Conservation (phyloP, 306 rosid genomes). For the Carpinus viminea region DNA sequence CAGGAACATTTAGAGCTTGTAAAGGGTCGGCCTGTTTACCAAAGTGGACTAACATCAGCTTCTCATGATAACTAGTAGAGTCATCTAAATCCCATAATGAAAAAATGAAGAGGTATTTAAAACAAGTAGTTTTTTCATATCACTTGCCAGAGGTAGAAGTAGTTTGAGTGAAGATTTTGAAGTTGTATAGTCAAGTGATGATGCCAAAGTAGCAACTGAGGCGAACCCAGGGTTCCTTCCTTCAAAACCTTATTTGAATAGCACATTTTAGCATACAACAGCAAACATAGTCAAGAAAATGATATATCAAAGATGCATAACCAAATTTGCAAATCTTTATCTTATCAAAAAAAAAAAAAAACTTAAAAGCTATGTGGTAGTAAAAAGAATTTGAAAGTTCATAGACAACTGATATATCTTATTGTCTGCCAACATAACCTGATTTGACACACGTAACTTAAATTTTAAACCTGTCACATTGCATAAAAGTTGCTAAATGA, state of each 20-base stretch:
- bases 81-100: conserved; percentile 4
- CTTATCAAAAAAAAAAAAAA: not conserved
- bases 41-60: conserved; percentile 16
- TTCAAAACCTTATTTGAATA: conserved; percentile 48
- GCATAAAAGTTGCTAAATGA: not conserved
- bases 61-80: conserved; percentile 7
- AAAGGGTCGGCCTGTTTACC: conserved; percentile 64
- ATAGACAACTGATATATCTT: not conserved
- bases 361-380: not conserved
- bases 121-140: conserved; percentile 24
- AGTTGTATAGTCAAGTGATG: conserved; percentile 76
- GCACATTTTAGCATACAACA: conserved; percentile 22
- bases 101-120: not conserved
- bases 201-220: conserved; percentile 75
- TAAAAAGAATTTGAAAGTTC: not conserved
- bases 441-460: not conserved
- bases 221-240: conserved; percentile 62
- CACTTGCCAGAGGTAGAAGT: conserved; percentile 87
- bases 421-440: not conserved
- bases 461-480: not conserved
- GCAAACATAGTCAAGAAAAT: not conserved
- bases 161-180: conserved; percentile 80
- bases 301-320: conserved; percentile 1
- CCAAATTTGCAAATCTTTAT: conserved; percentile 3
- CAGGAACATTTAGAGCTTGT: conserved; percentile 70